These are phyloP conservation scores for Lasiosphaeria miniovina DNA, from an alignment of 495 filamentous ascomycete species.

Conservation along the genomic window DNA sequence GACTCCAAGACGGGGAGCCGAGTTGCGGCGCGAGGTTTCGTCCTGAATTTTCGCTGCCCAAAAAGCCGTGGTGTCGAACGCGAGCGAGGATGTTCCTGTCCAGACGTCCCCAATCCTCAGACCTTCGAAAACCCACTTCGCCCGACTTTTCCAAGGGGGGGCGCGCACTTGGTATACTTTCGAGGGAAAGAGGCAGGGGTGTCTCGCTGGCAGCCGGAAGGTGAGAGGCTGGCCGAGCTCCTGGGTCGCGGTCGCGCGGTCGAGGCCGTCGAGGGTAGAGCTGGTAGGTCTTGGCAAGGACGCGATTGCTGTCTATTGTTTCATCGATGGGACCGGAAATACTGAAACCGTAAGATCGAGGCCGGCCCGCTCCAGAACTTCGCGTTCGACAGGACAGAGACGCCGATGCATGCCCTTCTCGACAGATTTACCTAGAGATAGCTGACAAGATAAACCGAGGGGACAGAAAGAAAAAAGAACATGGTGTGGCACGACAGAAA, in stretches of 20 bases:
- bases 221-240: constrained; percentile 15
- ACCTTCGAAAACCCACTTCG: constrained; percentile 1
- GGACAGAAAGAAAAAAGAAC: not conserved
- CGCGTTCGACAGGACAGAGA: not conserved
- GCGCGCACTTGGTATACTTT: constrained; percentile 7
- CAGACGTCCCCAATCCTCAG: not conserved
- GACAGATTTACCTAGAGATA: not conserved
- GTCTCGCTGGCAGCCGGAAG: constrained; percentile 7
- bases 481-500: not conserved
- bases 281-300: constrained; percentile 7
- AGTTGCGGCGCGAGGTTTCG: not conserved
- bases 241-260: not conserved
- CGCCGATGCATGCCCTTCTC: not conserved
- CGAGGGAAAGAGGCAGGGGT: constrained; percentile 21
- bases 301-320: constrained; percentile 25
- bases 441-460: not conserved
- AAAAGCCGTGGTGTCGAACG: constrained; percentile 7
- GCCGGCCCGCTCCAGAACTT: constrained; percentile 16
- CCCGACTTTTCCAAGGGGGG: constrained; percentile 4
- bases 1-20: not conserved
- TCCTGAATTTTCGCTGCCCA: constrained; percentile 7
- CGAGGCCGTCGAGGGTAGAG: not conserved
- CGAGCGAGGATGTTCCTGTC: not conserved
- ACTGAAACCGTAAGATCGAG: constrained; percentile 26
- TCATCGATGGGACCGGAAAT: constrained; percentile 26